Evolutionary conservation across 2,329 filamentous ascomycete genomes (phyloP).

Genomic region (Aspergillus sp.): DNA sequence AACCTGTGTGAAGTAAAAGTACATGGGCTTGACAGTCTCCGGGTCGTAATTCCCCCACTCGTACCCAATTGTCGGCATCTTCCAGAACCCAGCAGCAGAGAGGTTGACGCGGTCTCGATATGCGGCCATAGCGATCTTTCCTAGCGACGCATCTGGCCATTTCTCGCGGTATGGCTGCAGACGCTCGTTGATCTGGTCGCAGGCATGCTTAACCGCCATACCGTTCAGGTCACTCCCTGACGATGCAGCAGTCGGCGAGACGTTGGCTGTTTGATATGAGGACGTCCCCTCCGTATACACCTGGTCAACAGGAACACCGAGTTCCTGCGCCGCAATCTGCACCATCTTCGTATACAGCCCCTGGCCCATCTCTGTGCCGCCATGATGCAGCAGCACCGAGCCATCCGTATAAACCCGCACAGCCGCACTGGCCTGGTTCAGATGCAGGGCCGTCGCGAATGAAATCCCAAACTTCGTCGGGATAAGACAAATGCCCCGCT

Average conservation of each 20-base stretch:
- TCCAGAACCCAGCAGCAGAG: slow-evolving; percentile 98
- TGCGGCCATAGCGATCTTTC: slow-evolving; percentile 82
- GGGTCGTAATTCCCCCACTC: slow-evolving; percentile 63
- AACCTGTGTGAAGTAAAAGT: slow-evolving; percentile 93
- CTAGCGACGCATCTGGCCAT: slow-evolving; percentile 76
- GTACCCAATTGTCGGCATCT: slow-evolving; percentile 95
- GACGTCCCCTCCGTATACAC: slow-evolving; percentile 52
- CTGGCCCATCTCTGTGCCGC: slow-evolving; percentile 97
- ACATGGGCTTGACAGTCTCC: slow-evolving; percentile 82
- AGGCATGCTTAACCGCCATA: slow-evolving; percentile 92
- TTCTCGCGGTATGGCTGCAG: slow-evolving; percentile 82
- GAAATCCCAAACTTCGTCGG: slow-evolving; percentile 98
- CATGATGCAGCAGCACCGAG: slow-evolving; percentile 86
- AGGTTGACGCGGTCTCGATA: slow-evolving; percentile 97
- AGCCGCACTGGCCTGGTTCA: slow-evolving; percentile 92
- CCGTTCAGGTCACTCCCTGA: slow-evolving; percentile 94
- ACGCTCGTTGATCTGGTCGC: slow-evolving; percentile 82
- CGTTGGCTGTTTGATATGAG: slow-evolving; percentile 95
- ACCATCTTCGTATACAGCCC: slow-evolving; percentile 96
- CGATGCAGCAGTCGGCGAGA: slow-evolving; percentile 88
- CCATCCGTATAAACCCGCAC: slow-evolving; percentile 98
- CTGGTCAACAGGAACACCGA: slow-evolving; percentile 61
- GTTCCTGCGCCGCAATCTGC: slow-evolving; percentile 89
- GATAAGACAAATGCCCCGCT: slow-evolving; percentile 80
- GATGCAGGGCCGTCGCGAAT: slow-evolving; percentile 82